These are phyloP conservation scores for Pseudopediastrum boryanum DNA, from an alignment of 139 green algal species.

Conservation along the genomic window DNA sequence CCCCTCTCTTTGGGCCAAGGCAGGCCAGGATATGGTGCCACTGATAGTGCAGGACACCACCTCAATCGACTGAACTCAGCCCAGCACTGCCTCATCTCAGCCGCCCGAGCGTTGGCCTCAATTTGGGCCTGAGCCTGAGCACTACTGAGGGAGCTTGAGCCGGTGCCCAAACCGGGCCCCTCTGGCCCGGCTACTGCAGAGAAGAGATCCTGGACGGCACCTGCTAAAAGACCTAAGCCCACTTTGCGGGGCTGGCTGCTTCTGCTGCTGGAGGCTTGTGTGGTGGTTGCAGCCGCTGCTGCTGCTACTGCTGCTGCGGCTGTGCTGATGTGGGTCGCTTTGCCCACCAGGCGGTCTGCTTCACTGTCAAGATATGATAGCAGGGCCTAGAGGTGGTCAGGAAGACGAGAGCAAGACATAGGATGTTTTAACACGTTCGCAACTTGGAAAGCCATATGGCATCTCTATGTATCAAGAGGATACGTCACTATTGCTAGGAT, in stretches of 20 bases:
- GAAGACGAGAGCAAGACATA: background rate
- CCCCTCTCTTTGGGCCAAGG: conserved; percentile 58
- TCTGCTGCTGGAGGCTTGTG: conserved; percentile 2
- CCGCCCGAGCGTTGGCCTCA: no score
- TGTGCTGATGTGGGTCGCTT: conserved; percentile 22
- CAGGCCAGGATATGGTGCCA: conserved; percentile 48
- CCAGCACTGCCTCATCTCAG: conserved; percentile 46
- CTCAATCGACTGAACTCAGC: conserved; percentile 47
- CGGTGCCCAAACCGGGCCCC: no score
- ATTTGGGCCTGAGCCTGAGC: no score
- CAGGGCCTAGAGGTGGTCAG: conserved; percentile 44
- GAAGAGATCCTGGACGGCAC: no score
- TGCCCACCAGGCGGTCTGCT: conserved; percentile 43
- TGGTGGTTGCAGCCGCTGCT: background rate
- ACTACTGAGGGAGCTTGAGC: no score
- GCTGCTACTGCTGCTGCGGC: conserved; percentile 13
- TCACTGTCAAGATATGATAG: conserved; percentile 70
- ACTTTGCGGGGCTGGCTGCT: no score
- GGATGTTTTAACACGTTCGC: background rate
- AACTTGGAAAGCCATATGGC: no score
- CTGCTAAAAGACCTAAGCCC: no score
- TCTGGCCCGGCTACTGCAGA: no score
- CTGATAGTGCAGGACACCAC: conserved; percentile 68
- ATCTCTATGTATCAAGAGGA: no score
- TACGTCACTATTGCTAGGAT: no score